Conservation (phyloP, 176 grass and related monocot genomes). For the Oropetium thomaeum region DNA sequence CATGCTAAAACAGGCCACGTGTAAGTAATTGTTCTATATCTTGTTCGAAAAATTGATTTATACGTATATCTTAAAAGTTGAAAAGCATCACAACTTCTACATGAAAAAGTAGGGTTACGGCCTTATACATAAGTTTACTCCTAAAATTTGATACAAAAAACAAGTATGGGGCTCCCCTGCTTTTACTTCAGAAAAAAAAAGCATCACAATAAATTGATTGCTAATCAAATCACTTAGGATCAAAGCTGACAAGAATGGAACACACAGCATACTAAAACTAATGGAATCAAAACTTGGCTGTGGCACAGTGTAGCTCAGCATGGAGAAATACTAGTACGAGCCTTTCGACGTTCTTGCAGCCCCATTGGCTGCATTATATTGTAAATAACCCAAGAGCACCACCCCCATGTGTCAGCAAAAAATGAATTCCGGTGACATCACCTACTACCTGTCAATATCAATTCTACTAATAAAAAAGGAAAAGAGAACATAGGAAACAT, state of each 20-base stretch:
- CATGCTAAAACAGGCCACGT: too few relatives aligned
- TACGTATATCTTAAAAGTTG: not conserved
- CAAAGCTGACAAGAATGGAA: not conserved
- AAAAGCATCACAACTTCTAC: too few relatives aligned
- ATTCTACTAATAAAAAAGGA: not conserved
- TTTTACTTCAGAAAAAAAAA: too few relatives aligned
- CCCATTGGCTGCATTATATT: not conserved
- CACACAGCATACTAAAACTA: not conserved
- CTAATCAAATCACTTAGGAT: too few relatives aligned
- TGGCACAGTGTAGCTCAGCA: not conserved
- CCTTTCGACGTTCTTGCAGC: not conserved
- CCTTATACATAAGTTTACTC: too few relatives aligned
- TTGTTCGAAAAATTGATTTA: too few relatives aligned
- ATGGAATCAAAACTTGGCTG: not conserved
- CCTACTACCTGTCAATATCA: not conserved
- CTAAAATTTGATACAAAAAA: too few relatives aligned
- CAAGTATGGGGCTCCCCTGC: too few relatives aligned
- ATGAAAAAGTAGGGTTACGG: too few relatives aligned
- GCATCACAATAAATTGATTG: too few relatives aligned
- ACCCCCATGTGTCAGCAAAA: not conserved
- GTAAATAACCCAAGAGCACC: not conserved
- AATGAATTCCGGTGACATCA: not conserved
- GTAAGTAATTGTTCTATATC: too few relatives aligned
- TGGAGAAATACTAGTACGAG: not conserved
- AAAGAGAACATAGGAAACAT: not conserved